phyloP scores from a whole-genome alignment of 768 basidiomycete species.

The Exidia glandulosa region DNA sequence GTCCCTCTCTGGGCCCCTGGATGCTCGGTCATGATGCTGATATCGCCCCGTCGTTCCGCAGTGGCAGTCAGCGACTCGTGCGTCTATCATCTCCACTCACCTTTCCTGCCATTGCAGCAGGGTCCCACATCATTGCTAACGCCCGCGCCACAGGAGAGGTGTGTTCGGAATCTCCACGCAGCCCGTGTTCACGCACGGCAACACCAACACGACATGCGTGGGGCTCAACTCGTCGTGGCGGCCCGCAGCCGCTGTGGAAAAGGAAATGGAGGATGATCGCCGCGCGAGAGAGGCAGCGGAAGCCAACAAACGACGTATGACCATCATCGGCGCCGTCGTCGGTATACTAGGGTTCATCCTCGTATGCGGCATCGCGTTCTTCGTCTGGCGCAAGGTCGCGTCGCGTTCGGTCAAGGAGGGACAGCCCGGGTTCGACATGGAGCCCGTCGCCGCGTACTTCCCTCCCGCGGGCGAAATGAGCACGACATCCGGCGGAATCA shows the following conservation, averaged over 20 bases:
- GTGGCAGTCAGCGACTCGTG: background rate
- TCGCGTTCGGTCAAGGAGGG: background rate
- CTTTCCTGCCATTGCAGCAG: no score
- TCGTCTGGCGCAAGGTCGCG: background rate
- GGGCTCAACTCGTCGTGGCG: background rate
- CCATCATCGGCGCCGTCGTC: background rate
- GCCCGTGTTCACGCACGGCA: background rate
- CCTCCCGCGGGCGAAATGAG: background rate
- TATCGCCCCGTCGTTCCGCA: background rate
- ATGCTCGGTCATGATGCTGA: background rate
- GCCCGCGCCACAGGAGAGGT: background rate
- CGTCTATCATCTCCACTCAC: no score
- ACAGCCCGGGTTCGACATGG: conserved; percentile 1
- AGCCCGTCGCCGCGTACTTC: background rate
- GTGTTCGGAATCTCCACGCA: background rate
- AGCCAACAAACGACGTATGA: background rate
- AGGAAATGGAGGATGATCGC: background rate
- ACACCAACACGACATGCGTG: background rate
- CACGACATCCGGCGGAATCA: background rate
- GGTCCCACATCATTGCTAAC: background rate
- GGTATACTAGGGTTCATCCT: background rate
- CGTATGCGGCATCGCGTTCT: background rate
- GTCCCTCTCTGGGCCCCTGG: background rate
- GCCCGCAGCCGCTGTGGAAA: background rate
- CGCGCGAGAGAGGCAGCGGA: background rate